A percentile compares a stretch with the other conserved stretches of the same genome.
Conservation (phyloP, 140 eudicot species). For the Senecio squalidus region DNA sequence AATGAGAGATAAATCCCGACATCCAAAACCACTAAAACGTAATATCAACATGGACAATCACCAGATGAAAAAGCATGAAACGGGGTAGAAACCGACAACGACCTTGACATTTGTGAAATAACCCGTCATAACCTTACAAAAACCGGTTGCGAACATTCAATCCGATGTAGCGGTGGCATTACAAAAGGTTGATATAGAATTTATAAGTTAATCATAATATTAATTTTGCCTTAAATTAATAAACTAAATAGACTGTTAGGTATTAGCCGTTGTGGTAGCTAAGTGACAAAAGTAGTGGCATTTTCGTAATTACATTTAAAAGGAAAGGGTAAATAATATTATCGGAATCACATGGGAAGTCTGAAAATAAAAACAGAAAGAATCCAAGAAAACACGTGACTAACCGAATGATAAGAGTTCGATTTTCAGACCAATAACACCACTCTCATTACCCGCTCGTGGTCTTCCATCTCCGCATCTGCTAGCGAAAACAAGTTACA, state of each 20-base stretch:
- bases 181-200: too few species aligned
- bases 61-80: too few species aligned
- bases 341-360: constrained; percentile 20
- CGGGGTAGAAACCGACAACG: too few species aligned
- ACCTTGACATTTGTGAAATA: too few species aligned
- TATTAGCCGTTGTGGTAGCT: constrained; percentile 7
- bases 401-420: constrained; percentile 18
- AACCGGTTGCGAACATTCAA: too few species aligned
- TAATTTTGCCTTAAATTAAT: background rate
- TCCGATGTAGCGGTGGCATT: too few species aligned
- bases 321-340: background rate
- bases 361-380: constrained; percentile 11
- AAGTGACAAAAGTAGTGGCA: constrained; percentile 13
- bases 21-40: too few species aligned
- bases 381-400: constrained; percentile 30
- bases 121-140: too few species aligned
- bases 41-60: too few species aligned
- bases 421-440: background rate
- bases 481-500: background rate
- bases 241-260: background rate
- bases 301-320: background rate
- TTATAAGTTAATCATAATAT: too few species aligned
- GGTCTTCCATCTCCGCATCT: background rate
- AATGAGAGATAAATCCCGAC: too few species aligned
- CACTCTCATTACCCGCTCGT: background rate